phyloP scores from a whole-genome alignment of 2,329 filamentous ascomycete species.

The Sporothrix euskadiensis region DNA sequence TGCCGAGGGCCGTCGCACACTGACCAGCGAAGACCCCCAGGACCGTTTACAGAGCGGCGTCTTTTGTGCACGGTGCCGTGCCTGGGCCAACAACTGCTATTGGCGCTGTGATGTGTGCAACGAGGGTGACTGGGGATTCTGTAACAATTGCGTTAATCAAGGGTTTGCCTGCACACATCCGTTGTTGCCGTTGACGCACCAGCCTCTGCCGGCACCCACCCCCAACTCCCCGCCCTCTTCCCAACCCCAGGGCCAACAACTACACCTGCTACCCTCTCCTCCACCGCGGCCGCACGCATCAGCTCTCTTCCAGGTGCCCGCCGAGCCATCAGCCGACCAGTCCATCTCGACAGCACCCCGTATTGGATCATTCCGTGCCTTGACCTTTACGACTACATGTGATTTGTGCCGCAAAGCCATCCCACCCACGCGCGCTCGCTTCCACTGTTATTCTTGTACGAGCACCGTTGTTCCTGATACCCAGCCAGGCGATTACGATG shows the following conservation, averaged over 20 bases:
- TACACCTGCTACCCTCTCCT: slow-evolving; percentile 29
- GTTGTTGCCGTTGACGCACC: slow-evolving; percentile 72
- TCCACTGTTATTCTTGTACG: slow-evolving; percentile 77
- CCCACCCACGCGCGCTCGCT: slow-evolving; percentile 66
- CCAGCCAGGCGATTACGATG: slow-evolving; percentile 75
- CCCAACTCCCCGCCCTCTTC: slow-evolving; percentile 24
- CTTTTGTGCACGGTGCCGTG: slow-evolving; percentile 76
- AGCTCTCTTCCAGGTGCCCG: slow-evolving; percentile 44
- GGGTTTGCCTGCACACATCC: slow-evolving; percentile 80
- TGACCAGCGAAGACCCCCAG: slow-evolving; percentile 67
- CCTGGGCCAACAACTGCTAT: slow-evolving; percentile 77
- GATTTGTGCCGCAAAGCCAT: slow-evolving; percentile 77
- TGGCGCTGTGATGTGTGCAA: slow-evolving; percentile 90
- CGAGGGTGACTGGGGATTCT: slow-evolving; percentile 93
- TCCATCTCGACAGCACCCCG: slow-evolving; percentile 49
- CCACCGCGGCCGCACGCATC: slow-evolving; percentile 38
- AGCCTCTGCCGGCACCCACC: slow-evolving; percentile 38
- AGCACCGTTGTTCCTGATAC: slow-evolving; percentile 50
- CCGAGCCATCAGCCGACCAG: slow-evolving; percentile 49
- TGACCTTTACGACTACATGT: slow-evolving; percentile 74
- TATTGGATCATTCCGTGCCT: slow-evolving; percentile 61
- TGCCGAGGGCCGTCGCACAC: slow-evolving; percentile 56
- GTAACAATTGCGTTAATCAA: slow-evolving; percentile 81
- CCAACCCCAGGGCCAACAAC: slow-evolving; percentile 32
- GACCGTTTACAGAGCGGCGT: slow-evolving; percentile 73